These are phyloP conservation scores for Pyronema omphalodes DNA, from an alignment of 495 filamentous ascomycete species.

Conservation along the genomic window DNA sequence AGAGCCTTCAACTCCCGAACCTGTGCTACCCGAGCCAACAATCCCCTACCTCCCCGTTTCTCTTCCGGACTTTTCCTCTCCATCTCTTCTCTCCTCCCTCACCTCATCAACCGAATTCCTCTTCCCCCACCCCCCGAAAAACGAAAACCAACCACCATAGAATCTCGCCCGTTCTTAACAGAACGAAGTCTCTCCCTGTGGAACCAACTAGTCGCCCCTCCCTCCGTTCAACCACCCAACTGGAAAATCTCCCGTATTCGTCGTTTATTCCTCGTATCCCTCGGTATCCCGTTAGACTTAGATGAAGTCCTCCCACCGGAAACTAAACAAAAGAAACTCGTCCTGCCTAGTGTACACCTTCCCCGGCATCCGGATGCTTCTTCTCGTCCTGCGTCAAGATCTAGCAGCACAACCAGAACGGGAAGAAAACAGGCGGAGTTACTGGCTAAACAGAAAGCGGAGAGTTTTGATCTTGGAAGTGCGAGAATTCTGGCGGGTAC, in stretches of 20 bases:
- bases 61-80: constrained; percentile 30
- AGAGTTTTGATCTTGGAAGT: constrained; percentile 48
- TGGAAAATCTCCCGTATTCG: constrained; percentile 96
- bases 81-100: too few relatives aligned
- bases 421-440: constrained; percentile 27
- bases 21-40: constrained; percentile 22
- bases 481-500: constrained; percentile 64
- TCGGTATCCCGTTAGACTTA: constrained; percentile 88
- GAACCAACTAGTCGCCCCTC: constrained; percentile 89
- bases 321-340: constrained; percentile 92
- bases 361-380: constrained; percentile 9
- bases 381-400: constrained; percentile 1
- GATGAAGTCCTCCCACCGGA: constrained; percentile 84
- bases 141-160: constrained; percentile 32
- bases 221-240: constrained; percentile 85
- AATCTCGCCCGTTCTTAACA: constrained; percentile 46
- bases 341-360: constrained; percentile 68
- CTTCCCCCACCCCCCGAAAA: constrained; percentile 24
- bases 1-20: constrained; percentile 28
- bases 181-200: constrained; percentile 69
- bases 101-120: too few relatives aligned
- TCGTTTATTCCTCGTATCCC: constrained; percentile 83
- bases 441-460: constrained; percentile 11
- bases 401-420: constrained; percentile 21
- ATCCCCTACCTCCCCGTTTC: constrained; percentile 14